Evolutionary conservation across 2,329 filamentous ascomycete species (phyloP), one percentile per base, ranked within the genome.

Genomic region (Fusarium euwallaceae): DNA sequence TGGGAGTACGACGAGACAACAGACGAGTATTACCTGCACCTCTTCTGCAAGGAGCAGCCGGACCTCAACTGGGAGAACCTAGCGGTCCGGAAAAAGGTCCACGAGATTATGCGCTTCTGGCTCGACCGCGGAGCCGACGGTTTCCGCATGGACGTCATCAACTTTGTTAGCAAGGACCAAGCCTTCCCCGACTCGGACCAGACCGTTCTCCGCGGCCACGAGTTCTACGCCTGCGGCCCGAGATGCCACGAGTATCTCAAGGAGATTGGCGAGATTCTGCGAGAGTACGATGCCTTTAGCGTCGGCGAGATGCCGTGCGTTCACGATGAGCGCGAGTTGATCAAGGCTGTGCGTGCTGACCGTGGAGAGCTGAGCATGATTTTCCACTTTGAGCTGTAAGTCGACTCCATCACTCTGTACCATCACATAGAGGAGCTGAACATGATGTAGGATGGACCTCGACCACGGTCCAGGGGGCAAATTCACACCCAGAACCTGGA

Each of bases 61-160:
- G 93, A 95, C 74, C 87, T 95, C 45, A 95, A 95, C 83, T 95
- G 93, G 93, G 92, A 94, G 79, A 92, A 92, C 76, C 86, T 87
- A 0, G 87, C 87, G 1, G 90, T 93, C 4, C 88, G 92, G 37
- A 83, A 88, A 65, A 92, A 91, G 3, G 91, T 94, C 3, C 92
- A 94, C 80, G 86, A 91, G 45, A 87, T 91, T 24, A 92, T 94
- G 86, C 87, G 88, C 24, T 95, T 95, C 82, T 95, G 93, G 93
- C 87, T 95, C 2, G 86, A 93, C 71, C 89, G 89, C 43, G 92
- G 92, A 3, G 88, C 90, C 1, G 88, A 91, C 67, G 91, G 91
- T 4, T 93, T 92, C 84, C 87, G 91, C 41, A 88, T 92, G 83
- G 91, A 93, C 73, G 90, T 92, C 48, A 92, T 92, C 81, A 92